phyloP scores from a whole-genome alignment of 257 asterid species.

The Solanum acaule region DNA sequence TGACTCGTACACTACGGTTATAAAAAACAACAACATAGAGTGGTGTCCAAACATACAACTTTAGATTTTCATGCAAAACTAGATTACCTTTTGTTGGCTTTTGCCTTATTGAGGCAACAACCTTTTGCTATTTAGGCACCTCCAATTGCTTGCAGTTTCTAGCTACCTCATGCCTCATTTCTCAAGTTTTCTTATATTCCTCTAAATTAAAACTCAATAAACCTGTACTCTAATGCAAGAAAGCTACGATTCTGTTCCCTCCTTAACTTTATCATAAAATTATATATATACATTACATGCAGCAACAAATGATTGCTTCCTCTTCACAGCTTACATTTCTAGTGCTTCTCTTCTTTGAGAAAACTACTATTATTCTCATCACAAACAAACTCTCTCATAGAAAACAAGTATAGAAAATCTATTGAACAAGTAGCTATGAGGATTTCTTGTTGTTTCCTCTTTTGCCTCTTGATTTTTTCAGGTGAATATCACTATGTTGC shows the following conservation, averaged over 20 bases:
- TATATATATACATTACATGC: conserved; percentile 31
- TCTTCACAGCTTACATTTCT: conserved; percentile 19
- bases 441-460: conserved; percentile 16
- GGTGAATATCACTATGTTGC: conserved; percentile 22
- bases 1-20: not conserved
- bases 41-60: not conserved
- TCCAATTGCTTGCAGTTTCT: conserved; percentile 57
- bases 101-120: conserved; percentile 14
- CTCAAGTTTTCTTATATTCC: conserved; percentile 82
- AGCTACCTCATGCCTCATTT: conserved; percentile 59
- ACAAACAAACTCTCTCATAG: not conserved
- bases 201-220: conserved; percentile 25
- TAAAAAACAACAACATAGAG: not conserved
- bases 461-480: conserved; percentile 34
- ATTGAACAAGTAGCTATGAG: conserved; percentile 13
- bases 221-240: conserved; percentile 56
- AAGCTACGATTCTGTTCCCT: conserved; percentile 68
- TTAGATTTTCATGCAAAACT: conserved; percentile 1
- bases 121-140: conserved; percentile 41
- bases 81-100: conserved; percentile 23
- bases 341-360: conserved; percentile 1
- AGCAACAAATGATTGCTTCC: conserved; percentile 20
- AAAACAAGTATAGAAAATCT: not conserved
- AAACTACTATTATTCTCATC: not conserved
- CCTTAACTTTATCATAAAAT: conserved; percentile 6